Conservation (phyloP, 176 grass and related monocot genomes). For the Avena eriantha region DNA sequence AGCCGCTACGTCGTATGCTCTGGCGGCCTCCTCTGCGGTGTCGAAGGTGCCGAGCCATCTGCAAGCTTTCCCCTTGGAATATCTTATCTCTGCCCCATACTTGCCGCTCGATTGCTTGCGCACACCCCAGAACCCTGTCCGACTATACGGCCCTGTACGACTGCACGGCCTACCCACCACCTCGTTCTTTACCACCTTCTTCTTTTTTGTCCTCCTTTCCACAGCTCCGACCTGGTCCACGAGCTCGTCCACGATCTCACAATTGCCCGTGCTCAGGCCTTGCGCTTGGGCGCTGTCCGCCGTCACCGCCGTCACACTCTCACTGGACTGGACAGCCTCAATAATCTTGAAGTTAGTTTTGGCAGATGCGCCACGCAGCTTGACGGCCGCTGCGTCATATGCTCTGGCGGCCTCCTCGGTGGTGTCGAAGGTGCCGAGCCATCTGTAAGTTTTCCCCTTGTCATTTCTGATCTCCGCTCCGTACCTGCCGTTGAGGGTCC, state of each 20-base stretch:
- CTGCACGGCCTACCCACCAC: neutral
- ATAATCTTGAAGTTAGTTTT: neutral
- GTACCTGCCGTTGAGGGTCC: neutral
- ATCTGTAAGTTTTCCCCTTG: slow-evolving; percentile 3
- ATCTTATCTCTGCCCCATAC: neutral
- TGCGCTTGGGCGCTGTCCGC: neutral
- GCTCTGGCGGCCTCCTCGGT: neutral
- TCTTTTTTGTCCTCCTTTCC: neutral
- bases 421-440: neutral
- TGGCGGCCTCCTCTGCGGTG: neutral
- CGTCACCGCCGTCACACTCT: neutral
- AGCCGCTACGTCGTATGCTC: neutral
- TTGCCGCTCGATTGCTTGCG: neutral
- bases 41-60: slow-evolving; percentile 37
- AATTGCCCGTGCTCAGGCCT: neutral
- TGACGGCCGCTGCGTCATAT: neutral
- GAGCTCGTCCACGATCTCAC: neutral
- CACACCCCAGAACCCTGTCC: neutral
- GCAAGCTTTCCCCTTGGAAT: neutral
- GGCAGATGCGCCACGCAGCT: neutral
- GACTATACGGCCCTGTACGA: neutral
- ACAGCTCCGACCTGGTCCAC: neutral
- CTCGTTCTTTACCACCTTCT: neutral
- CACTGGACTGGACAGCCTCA: neutral
- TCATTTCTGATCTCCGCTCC: slow-evolving; percentile 8